phyloP scores from a whole-genome alignment of 805 yeast genomes.

The Candida sanyiensis region DNA sequence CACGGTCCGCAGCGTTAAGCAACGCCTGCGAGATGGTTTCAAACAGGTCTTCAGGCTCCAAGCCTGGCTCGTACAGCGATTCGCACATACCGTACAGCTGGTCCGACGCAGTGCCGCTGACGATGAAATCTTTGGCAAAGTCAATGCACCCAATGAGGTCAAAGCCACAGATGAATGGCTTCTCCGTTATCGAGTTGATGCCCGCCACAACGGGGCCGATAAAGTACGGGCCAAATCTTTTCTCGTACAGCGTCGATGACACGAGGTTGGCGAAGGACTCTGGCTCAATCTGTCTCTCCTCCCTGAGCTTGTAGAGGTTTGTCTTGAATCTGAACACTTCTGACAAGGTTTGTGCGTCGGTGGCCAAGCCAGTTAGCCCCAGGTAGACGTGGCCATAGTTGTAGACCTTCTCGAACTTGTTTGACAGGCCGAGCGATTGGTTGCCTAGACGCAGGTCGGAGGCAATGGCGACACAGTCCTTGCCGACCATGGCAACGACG shows the following conservation, averaged over 20 bases:
- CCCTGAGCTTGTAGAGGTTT: conserved; percentile 83
- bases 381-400: conserved; percentile 79
- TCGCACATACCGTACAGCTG: conserved; percentile 99
- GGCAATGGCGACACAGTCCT: conserved; percentile 97
- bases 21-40: conserved; percentile 94
- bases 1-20: conserved; percentile 93
- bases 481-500: conserved; percentile 98
- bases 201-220: conserved; percentile 98
- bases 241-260: conserved; percentile 82
- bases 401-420: conserved; percentile 89
- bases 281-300: conserved; percentile 90
- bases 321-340: conserved; percentile 81
- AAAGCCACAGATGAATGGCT: conserved; percentile 92
- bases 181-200: conserved; percentile 67
- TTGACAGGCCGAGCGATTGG: conserved; percentile 88
- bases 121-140: conserved; percentile 89
- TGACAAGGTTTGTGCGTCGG: conserved; percentile 78
- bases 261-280: conserved; percentile 89
- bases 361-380: conserved; percentile 92
- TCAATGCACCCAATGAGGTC: conserved; percentile 97
- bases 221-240: conserved; percentile 93
- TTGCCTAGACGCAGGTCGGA: conserved; percentile 90
- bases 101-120: conserved; percentile 93
- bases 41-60: conserved; percentile 88
- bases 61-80: conserved; percentile 85